phyloP scores from a whole-genome alignment of 2,329 filamentous ascomycete genomes.

The Hypoxylon rubiginosum region DNA sequence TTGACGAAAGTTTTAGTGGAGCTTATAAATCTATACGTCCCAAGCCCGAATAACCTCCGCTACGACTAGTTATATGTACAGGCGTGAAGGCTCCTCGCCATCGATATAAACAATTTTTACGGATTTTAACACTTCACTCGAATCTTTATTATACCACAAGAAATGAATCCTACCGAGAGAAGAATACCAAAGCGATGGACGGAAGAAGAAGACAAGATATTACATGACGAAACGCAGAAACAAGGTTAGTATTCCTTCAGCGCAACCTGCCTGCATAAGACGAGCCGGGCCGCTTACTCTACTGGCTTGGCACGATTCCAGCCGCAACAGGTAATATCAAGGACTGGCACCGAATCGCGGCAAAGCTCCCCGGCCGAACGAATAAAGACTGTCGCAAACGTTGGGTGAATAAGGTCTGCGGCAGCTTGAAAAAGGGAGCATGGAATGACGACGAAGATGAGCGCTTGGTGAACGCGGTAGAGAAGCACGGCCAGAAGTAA shows the following conservation, averaged over 20 bases:
- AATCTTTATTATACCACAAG: neutral
- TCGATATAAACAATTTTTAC: neutral
- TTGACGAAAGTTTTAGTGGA: neutral
- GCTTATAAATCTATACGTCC: neutral
- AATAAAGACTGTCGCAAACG: conserved; percentile 41
- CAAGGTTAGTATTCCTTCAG: conserved; percentile 26
- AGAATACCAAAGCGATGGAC: conserved; percentile 38
- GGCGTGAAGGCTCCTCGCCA: neutral
- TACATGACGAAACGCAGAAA: conserved; percentile 36
- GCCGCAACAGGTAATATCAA: conserved; percentile 10
- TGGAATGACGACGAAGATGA: conserved; percentile 44
- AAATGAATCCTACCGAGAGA: conserved; percentile 29
- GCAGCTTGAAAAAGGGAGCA: conserved; percentile 33
- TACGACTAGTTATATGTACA: neutral
- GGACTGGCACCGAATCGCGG: conserved; percentile 36
- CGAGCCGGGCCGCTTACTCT: neutral
- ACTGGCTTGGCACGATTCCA: neutral
- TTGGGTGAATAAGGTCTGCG: conserved; percentile 38
- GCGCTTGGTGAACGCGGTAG: conserved; percentile 51
- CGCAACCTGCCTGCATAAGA: neutral
- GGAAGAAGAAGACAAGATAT: conserved; percentile 38
- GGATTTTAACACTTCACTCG: neutral
- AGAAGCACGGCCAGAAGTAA: conserved; percentile 55
- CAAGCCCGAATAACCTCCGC: neutral
- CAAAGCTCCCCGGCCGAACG: conserved; percentile 33